Base-by-base conservation (phyloP, 83 land plant species). In the Picea engelmannii region DNA sequence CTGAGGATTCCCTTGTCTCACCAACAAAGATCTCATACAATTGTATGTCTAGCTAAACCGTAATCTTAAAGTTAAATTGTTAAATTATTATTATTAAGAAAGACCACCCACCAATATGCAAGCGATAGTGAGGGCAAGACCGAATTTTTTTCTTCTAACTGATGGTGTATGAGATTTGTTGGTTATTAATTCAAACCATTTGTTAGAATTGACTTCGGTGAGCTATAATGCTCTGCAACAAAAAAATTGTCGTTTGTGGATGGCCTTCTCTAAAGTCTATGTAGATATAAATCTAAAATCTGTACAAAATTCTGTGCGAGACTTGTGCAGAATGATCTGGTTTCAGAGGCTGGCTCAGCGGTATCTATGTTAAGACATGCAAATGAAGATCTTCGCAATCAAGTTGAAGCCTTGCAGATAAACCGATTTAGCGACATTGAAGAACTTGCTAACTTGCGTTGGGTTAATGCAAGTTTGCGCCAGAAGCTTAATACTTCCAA, bases 401-500 rank as follows among this genome's bases (percentile, higher is more conserved):
- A 96, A 87, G 95, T 96, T 35, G 98, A 96, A 82, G 97, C 90
- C 6, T 82, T 96, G 55, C 98, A 96, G 84, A 89, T 82, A 86
- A 93, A 84, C 77, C 86, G 98, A 2, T 84, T 96, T 24, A 94
- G 86, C 66, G 98, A 96, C 80, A 97, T 96, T 44, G 95, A 96
- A 83, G 98, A 96, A 83, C 97, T 96, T 71, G 98, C 88, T 0
- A 93, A 94, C 74, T 66, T 96, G 62, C 89, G 96, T 20, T 92
- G 98, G 98, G 89, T 96, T 31, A 96, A 96, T 84, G 92, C 98
- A 4, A 94, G 93, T 74, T 85, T 94, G 59, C 84, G 94, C 16
- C 83, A 87, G 49, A 91, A 96, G 82, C 84, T 94, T 55, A 66
- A 71, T n/a, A 87, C 66, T 71, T 89, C 83, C 17, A 83, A 78